Percentiles rank a stretch among this genome's conserved stretches.
Conservation (phyloP, 805 yeast species). For the Candida railenensis region DNA sequence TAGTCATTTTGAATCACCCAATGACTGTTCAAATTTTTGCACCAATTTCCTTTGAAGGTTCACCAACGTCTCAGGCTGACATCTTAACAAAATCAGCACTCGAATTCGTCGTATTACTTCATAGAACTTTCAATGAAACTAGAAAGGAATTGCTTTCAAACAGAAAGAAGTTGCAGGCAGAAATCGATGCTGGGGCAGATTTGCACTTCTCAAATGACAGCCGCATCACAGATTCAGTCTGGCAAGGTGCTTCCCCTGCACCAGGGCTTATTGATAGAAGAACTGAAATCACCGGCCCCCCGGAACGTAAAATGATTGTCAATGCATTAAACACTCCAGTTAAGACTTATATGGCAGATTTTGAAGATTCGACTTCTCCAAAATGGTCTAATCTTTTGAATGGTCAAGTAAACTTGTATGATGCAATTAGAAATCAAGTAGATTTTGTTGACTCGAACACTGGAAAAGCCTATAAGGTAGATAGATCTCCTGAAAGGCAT, state of each 20-base stretch:
- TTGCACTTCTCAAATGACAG: conserved; percentile 14
- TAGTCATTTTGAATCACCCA: too few relatives aligned
- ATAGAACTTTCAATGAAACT: conserved; percentile 16
- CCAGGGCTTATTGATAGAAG: conserved; percentile 18
- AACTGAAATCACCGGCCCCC: conserved; percentile 22
- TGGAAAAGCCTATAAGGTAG: conserved; percentile 39
- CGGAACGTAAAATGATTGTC: conserved; percentile 21
- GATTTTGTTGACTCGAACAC: conserved; percentile 14
- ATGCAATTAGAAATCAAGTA: conserved; percentile 17
- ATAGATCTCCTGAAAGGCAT: conserved; percentile 13
- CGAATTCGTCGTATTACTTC: conserved; percentile 18
- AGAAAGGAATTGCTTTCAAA: conserved; percentile 14
- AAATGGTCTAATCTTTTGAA: conserved; percentile 18
- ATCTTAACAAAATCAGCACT: conserved; percentile 17
- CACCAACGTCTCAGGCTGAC: conserved; percentile 18
- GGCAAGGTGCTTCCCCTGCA: conserved; percentile 20
- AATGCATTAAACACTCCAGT: conserved; percentile 22
- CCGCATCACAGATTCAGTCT: conserved; percentile 10
- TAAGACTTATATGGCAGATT: conserved; percentile 21
- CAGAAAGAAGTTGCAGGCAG: conserved; percentile 14
- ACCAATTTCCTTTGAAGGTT: conserved; percentile 9
- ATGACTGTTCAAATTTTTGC: conserved; percentile 12
- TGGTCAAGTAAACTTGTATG: conserved; percentile 22
- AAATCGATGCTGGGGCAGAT: conserved; percentile 12
- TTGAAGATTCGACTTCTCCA: conserved; percentile 19